These are phyloP conservation scores for Sugiyamaella boreocaroliniensis DNA, from an alignment of 805 yeast species.

Conservation along the genomic window DNA sequence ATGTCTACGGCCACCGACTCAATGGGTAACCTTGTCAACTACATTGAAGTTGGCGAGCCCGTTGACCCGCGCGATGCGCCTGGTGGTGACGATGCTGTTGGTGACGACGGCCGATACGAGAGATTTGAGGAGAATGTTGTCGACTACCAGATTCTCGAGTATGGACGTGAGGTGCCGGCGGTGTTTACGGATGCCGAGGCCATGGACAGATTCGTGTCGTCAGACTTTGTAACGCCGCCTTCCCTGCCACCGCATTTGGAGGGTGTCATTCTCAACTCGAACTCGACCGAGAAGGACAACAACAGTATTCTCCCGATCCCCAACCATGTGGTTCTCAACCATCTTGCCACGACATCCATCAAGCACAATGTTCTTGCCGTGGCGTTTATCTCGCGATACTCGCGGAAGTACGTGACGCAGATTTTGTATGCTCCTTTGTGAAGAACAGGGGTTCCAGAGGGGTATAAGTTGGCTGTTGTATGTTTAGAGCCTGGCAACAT, in stretches of 20 bases:
- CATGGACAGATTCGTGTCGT: slow-evolving; percentile 33
- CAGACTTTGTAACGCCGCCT: slow-evolving; percentile 72
- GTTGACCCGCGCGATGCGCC: slow-evolving; percentile 3
- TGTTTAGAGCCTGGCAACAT: neutral
- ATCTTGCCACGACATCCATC: slow-evolving; percentile 88
- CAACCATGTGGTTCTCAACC: slow-evolving; percentile 88
- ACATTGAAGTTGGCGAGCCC: slow-evolving; percentile 40
- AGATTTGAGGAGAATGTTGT: slow-evolving; percentile 59
- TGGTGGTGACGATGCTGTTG: neutral
- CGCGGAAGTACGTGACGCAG: slow-evolving; percentile 86
- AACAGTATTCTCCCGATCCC: slow-evolving; percentile 88
- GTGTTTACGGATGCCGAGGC: slow-evolving; percentile 41
- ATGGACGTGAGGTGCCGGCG: slow-evolving; percentile 36
- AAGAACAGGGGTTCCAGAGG: too few relatives aligned
- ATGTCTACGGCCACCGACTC: slow-evolving; percentile 94
- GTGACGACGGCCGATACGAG: slow-evolving; percentile 36
- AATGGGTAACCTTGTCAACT: slow-evolving; percentile 91
- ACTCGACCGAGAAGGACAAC: slow-evolving; percentile 70
- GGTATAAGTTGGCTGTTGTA: neutral
- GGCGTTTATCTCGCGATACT: slow-evolving; percentile 83
- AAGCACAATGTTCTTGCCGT: slow-evolving; percentile 91
- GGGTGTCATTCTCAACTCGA: slow-evolving; percentile 75
- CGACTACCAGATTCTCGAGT: slow-evolving; percentile 33
- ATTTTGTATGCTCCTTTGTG: slow-evolving; percentile 84
- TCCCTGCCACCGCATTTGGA: slow-evolving; percentile 95